Evolutionary conservation across 177 flowering plant species (phyloP).

Genomic region (Vitis hybrid): DNA sequence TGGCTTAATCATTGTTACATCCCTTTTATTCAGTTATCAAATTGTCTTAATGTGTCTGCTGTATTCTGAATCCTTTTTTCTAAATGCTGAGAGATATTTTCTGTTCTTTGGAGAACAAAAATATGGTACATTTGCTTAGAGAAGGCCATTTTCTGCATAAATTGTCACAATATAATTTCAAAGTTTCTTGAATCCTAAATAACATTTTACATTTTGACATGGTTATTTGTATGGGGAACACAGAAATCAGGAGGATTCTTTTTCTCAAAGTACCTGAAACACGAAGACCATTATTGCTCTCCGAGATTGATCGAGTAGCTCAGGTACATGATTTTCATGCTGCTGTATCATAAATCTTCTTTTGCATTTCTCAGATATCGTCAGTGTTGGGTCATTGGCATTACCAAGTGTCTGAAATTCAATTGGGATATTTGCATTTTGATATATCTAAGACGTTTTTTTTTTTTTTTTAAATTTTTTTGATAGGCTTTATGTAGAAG

Average conservation of each 20-base stretch:
- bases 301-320: conserved; percentile 90
- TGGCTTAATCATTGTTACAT: too few species aligned
- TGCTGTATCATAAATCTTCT: not conserved
- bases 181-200: not conserved
- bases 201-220: conserved; percentile 13
- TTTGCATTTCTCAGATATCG: not conserved
- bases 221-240: conserved; percentile 17
- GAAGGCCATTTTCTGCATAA: too few species aligned
- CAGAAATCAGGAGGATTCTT: conserved; percentile 76
- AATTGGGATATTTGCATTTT: too few species aligned
- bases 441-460: not conserved
- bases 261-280: conserved; percentile 83
- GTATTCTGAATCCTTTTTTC: too few species aligned
- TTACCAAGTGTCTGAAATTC: too few species aligned
- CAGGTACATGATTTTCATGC: conserved; percentile 46
- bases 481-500: too few species aligned
- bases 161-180: too few species aligned
- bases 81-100: too few species aligned
- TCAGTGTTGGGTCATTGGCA: too few species aligned
- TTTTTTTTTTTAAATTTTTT: not conserved
- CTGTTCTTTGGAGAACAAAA: too few species aligned
- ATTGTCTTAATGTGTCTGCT: not conserved
- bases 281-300: conserved; percentile 59
- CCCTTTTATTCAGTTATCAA: too few species aligned
- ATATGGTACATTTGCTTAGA: too few species aligned